phyloP scores from a whole-genome alignment of 202 grass and related monocot species.

The Dendrocalamus latiflorus region DNA sequence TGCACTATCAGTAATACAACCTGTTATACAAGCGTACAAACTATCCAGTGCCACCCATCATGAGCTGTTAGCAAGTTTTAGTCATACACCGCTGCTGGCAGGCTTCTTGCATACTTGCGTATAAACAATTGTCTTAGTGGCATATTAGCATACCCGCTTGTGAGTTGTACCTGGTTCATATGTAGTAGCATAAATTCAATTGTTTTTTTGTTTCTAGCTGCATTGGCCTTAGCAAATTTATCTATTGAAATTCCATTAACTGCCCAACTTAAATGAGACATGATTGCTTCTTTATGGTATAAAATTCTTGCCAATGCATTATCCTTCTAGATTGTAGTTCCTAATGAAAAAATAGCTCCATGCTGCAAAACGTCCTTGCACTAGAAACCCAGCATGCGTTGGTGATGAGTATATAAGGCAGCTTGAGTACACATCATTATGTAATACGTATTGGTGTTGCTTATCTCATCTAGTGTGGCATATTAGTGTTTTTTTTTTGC shows the following conservation, averaged over 20 bases:
- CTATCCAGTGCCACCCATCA: too few relatives aligned
- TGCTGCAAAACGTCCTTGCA: not conserved
- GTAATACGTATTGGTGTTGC: not conserved
- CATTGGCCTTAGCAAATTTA: conserved; percentile 10
- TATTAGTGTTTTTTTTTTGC: conserved; percentile 21
- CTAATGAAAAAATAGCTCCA: not conserved
- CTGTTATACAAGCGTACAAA: too few relatives aligned
- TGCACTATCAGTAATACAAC: too few relatives aligned
- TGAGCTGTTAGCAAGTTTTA: too few relatives aligned
- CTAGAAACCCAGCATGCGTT: not conserved
- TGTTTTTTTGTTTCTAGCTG: not conserved
- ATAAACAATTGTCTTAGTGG: not conserved
- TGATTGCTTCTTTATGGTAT: conserved; percentile 2
- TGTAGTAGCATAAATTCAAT: too few relatives aligned
- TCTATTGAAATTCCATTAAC: not conserved
- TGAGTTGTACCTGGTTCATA: not conserved
- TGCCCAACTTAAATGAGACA: not conserved
- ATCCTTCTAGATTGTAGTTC: not conserved
- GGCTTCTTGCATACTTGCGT: not conserved
- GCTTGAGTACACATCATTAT: conserved; percentile 16
- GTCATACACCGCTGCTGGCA: not conserved
- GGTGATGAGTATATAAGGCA: not conserved
- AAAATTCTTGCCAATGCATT: conserved; percentile 8
- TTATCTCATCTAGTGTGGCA: conserved; percentile 19
- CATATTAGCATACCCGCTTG: not conserved